Conservation (phyloP, 2,329 filamentous ascomycete species). For the Aphanoascus verrucosus region DNA sequence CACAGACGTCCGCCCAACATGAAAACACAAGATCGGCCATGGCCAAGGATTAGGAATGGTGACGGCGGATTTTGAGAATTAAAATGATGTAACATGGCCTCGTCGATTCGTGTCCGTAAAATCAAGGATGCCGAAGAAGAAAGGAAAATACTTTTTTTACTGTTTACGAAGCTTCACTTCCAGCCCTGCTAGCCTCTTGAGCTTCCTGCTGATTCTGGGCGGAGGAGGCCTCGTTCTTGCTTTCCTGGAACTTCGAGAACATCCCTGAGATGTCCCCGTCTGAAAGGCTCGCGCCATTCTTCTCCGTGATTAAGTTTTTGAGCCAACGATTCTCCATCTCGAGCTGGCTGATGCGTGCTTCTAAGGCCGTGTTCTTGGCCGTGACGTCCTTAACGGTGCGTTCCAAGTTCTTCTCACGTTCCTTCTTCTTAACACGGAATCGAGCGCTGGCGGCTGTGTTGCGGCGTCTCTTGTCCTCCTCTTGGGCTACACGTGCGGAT, state of each 20-base stretch:
- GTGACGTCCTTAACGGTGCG: slow-evolving; percentile 71
- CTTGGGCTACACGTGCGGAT: slow-evolving; percentile 59
- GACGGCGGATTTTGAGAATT: neutral
- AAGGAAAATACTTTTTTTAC: neutral
- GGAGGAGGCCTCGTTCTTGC: slow-evolving; percentile 16
- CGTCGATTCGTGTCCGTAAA: slow-evolving; percentile 4
- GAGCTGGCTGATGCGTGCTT: slow-evolving; percentile 63
- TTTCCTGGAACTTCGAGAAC: slow-evolving; percentile 33
- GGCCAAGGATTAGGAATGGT: neutral
- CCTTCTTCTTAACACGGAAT: slow-evolving; percentile 93
- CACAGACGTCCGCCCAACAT: neutral
- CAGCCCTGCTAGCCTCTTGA: neutral
- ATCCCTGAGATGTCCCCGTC: slow-evolving; percentile 34
- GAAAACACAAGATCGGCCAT: neutral
- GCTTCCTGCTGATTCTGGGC: slow-evolving; percentile 15
- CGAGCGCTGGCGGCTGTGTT: slow-evolving; percentile 83
- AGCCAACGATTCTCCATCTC: slow-evolving; percentile 76
- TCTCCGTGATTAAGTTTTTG: slow-evolving; percentile 69
- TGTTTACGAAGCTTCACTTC: neutral
- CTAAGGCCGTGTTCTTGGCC: slow-evolving; percentile 64
- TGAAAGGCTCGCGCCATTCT: slow-evolving; percentile 48
- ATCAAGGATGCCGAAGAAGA: neutral
- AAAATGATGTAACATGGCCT: neutral
- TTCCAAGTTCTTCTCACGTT: slow-evolving; percentile 77
- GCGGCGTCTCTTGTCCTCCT: slow-evolving; percentile 80